These are phyloP conservation scores for Tillandsia fasciculata DNA, from an alignment of 176 grass and related monocot species.

Conservation along the genomic window DNA sequence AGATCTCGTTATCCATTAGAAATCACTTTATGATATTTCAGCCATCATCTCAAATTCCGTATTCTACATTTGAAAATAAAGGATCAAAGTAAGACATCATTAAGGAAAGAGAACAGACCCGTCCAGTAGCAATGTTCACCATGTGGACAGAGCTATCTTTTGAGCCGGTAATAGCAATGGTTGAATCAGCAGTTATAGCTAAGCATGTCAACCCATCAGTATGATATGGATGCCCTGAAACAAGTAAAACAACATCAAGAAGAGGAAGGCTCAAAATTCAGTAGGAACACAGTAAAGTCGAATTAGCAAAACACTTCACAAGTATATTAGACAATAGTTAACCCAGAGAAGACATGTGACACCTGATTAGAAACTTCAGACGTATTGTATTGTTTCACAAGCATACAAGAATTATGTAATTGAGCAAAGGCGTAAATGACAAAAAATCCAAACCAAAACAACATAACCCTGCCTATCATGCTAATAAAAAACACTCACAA, in stretches of 20 bases:
- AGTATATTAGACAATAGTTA: too few relatives aligned
- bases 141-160: constrained; percentile 70
- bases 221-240: constrained; percentile 71
- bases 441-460: too few relatives aligned
- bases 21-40: neutral
- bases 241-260: constrained; percentile 1
- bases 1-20: neutral
- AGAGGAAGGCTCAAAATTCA: constrained; percentile 1
- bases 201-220: constrained; percentile 83
- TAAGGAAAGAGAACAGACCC: constrained; percentile 27
- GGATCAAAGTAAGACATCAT: constrained; percentile 7
- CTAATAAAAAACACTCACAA: too few relatives aligned
- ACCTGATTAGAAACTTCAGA: too few relatives aligned
- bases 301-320: neutral
- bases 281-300: neutral
- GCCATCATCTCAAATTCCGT: neutral
- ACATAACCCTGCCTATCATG: too few relatives aligned
- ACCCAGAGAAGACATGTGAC: too few relatives aligned
- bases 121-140: constrained; percentile 65
- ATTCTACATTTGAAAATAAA: neutral
- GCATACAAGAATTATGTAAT: too few relatives aligned
- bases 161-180: constrained; percentile 56
- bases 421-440: too few relatives aligned
- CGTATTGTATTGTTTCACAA: too few relatives aligned
- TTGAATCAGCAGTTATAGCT: constrained; percentile 58